phyloP scores from a whole-genome alignment of 257 asterid species.

The Voacanga thouarsii region DNA sequence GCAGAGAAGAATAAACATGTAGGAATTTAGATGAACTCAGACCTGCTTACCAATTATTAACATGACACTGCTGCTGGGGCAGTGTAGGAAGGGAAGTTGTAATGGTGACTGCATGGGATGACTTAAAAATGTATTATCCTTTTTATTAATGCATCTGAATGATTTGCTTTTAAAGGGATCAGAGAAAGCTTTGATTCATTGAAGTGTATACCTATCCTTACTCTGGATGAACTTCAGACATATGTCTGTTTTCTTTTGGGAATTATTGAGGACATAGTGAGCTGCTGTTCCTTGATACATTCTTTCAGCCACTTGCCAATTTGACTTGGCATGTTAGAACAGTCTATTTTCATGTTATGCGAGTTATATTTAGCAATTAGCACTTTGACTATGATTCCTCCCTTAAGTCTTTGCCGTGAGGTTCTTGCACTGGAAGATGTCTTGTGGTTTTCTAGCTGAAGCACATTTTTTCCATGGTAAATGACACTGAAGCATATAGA shows the following conservation, averaged over 20 bases:
- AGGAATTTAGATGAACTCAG: neutral
- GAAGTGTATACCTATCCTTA: too few species aligned
- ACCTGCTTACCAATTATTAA: neutral
- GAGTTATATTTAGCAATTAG: neutral
- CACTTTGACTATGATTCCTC: neutral
- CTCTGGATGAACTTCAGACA: neutral
- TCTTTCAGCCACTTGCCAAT: neutral
- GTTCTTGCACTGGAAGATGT: neutral
- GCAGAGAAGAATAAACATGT: neutral
- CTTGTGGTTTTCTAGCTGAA: neutral
- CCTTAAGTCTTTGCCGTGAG: neutral
- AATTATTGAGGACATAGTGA: neutral
- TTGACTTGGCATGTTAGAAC: neutral
- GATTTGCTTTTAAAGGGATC: neutral
- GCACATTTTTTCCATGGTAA: neutral
- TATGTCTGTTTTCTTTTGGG: neutral
- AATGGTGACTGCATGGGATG: neutral
- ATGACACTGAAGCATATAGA: neutral
- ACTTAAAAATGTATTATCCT: neutral
- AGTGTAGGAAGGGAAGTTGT: neutral
- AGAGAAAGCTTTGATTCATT: too few species aligned
- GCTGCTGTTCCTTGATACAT: neutral
- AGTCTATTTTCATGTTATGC: neutral
- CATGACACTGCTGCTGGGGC: too few species aligned
- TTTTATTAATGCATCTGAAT: neutral